Base-by-base conservation (phyloP, 441 rosid genomes). In the Populus tomentosa region DNA sequence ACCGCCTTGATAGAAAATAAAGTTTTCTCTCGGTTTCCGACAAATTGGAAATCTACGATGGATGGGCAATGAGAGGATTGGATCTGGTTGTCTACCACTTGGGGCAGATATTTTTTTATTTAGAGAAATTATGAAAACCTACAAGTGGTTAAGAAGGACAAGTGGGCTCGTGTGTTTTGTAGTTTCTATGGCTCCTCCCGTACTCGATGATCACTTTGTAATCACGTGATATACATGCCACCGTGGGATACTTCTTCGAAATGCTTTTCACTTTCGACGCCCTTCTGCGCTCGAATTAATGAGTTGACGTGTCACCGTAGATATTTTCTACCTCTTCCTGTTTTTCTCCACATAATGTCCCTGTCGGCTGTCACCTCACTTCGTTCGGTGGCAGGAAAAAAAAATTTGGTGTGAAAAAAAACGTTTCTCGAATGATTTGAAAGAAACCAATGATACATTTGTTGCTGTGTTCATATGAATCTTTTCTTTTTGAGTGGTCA, bases 1-100 rank as follows among this genome's bases (percentile, higher is more conserved):
- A 59, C 24, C 21, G 8, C 7, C 5, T 59, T 8, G 26, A 59
- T 30, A 2, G 35, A 26, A 18, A 30, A 69, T 10, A 1, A 38
- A 33, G 16, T 6, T 8, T n/a, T n/a, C 24, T 59, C 63, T 59
- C 23, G 65, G 10, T 38, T 42, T 46, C 62, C 71, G 77, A 50
- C 77, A 50, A 5, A 3, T 21, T 24, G 56, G 67, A 33, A 7
- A 24, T n/a, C 50, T 21, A 6, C 21, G 23, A 14, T 50, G 7
- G 30, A 23, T 9, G 10, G 77, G 6, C 2, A 33, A 72, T 32
- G 75, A 53, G n/a, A 33, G 28, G 77, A 65, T 26, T 67, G 65
- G 77, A 75, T 66, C 46, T 46, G 77, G 77, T n/a, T 75, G 77
- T 75, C 77, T 9, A 46, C 64, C 77, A 67, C 64, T 75, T 3